Percentiles rank a stretch among this genome's conserved stretches.
Conservation (phyloP, 2,329 filamentous ascomycete genomes). For the Trichoderma sp. region DNA sequence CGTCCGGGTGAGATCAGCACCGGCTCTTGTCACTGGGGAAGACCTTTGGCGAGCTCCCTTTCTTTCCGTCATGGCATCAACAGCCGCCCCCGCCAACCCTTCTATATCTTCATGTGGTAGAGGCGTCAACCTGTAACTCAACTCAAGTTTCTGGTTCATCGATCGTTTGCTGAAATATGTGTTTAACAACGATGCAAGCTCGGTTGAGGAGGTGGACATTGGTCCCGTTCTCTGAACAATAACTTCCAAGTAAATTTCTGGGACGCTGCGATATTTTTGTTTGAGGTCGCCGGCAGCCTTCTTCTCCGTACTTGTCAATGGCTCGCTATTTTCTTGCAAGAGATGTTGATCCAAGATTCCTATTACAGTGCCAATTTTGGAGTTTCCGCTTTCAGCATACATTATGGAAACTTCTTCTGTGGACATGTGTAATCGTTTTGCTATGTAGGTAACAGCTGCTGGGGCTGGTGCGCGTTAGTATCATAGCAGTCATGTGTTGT, state of each 20-base stretch:
- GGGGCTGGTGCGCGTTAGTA: constrained; percentile 27
- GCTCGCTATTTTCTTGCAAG: constrained; percentile 34
- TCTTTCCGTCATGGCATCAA: neutral
- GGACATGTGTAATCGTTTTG: constrained; percentile 42
- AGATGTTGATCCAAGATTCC: constrained; percentile 45
- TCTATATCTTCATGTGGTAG: constrained; percentile 26
- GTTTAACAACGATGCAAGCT: constrained; percentile 42
- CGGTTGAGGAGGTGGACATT: constrained; percentile 35
- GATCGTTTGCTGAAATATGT: constrained; percentile 42
- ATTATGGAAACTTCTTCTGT: constrained; percentile 41
- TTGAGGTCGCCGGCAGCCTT: constrained; percentile 34
- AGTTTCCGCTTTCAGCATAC: constrained; percentile 39
- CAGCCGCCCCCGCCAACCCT: neutral
- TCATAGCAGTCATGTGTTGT: neutral
- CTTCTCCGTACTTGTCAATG: constrained; percentile 31
- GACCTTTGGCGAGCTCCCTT: neutral
- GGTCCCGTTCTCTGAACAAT: constrained; percentile 41
- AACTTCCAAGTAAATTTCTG: constrained; percentile 41
- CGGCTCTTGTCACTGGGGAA: neutral
- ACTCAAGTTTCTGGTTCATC: constrained; percentile 35
- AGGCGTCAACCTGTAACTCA: constrained; percentile 41
- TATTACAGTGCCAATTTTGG: constrained; percentile 40
- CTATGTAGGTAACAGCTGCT: constrained; percentile 44
- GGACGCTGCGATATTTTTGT: constrained; percentile 42
- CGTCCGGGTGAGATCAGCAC: constrained; percentile 29